Evolutionary conservation across 106 monocot genomes (phyloP).

Genomic region (Dioscorea alata): DNA sequence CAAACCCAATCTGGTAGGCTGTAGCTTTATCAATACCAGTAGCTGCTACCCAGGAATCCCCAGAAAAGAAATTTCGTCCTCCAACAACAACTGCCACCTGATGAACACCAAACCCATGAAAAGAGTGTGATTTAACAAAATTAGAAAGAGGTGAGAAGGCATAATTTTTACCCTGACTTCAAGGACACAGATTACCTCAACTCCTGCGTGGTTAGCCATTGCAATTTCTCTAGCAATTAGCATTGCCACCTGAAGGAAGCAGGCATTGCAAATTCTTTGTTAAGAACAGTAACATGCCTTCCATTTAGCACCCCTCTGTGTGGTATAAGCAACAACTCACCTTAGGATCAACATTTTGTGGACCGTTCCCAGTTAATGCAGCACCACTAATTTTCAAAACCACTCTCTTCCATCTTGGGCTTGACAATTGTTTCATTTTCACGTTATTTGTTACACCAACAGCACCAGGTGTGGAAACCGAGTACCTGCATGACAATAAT

Average conservation of each 20-base stretch:
- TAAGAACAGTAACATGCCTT: too few species aligned
- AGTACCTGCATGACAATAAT: slow-evolving; percentile 34
- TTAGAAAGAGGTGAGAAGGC: background rate
- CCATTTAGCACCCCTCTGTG: too few species aligned
- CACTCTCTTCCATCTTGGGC: slow-evolving; percentile 86
- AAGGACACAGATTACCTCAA: slow-evolving; percentile 52
- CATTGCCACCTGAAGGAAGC: slow-evolving; percentile 53
- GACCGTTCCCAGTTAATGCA: slow-evolving; percentile 52
- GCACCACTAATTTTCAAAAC: slow-evolving; percentile 82
- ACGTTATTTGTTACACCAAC: slow-evolving; percentile 32
- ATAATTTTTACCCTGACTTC: background rate
- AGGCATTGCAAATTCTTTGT: background rate
- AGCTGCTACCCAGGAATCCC: slow-evolving; percentile 73
- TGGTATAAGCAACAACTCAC: slow-evolving; percentile 17
- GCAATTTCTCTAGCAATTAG: slow-evolving; percentile 90
- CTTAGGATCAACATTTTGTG: slow-evolving; percentile 91
- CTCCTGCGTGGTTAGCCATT: slow-evolving; percentile 60
- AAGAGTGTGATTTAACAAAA: background rate
- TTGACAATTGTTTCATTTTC: slow-evolving; percentile 52
- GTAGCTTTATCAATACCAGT: slow-evolving; percentile 72
- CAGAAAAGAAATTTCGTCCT: slow-evolving; percentile 93
- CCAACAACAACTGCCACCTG: slow-evolving; percentile 96
- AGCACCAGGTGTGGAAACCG: slow-evolving; percentile 30
- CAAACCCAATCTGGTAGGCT: slow-evolving; percentile 87
- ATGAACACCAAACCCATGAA: background rate